Conservation (phyloP, 768 basidiomycete species). For the Amanita exitialis region DNA sequence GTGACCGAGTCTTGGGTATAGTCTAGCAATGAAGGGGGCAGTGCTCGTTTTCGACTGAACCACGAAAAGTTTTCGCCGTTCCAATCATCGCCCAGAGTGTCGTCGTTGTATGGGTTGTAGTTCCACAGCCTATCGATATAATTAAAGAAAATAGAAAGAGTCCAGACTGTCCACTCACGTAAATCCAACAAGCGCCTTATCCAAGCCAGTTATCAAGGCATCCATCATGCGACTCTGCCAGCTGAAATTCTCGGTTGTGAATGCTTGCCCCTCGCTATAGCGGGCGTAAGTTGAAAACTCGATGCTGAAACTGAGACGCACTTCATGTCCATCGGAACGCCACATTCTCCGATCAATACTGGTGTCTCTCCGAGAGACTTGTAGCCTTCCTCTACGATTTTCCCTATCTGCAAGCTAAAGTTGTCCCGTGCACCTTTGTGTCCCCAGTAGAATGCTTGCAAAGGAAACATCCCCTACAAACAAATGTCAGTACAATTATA, state of each 20-base stretch:
- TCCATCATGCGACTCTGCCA: slow-evolving; percentile 96
- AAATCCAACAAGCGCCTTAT: slow-evolving; percentile 69
- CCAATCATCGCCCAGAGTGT: slow-evolving; percentile 78
- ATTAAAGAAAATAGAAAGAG: neutral
- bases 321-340: slow-evolving; percentile 98
- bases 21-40: slow-evolving; percentile 44
- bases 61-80: slow-evolving; percentile 97
- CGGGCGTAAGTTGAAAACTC: neutral
- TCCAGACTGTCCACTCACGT: slow-evolving; percentile 45
- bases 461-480: slow-evolving; percentile 72
- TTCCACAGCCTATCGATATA: slow-evolving; percentile 68
- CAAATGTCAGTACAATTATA: neutral
- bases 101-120: slow-evolving; percentile 84
- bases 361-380: slow-evolving; percentile 71
- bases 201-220: slow-evolving; percentile 76
- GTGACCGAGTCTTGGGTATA: slow-evolving; percentile 54
- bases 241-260: slow-evolving; percentile 59
- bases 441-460: slow-evolving; percentile 83
- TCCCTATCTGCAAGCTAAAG: slow-evolving; percentile 72
- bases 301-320: slow-evolving; percentile 27
- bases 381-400: slow-evolving; percentile 63
- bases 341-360: slow-evolving; percentile 85
- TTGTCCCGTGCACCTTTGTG: slow-evolving; percentile 74
- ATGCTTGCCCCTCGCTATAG: slow-evolving; percentile 58
- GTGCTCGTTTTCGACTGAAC: slow-evolving; percentile 61